Evolutionary conservation across 805 yeast genomes (phyloP), one percentile per base, ranked within the genome.

Genomic region (Candida michaelii): DNA sequence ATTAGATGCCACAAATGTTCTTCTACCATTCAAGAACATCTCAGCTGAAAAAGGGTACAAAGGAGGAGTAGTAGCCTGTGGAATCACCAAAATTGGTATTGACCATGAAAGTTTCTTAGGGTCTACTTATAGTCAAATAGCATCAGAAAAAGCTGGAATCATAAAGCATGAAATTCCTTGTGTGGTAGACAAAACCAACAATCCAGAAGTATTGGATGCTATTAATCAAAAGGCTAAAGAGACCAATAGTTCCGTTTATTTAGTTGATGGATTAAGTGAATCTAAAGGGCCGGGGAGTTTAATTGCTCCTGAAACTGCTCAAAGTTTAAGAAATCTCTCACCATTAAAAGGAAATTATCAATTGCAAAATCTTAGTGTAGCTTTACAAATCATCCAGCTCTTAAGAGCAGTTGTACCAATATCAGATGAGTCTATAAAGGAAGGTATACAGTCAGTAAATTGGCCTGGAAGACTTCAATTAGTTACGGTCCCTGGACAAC

Each of bases 381-480:
- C 97, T 0, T 57, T 88, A 9, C 65, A 73, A 15, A 73, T 85
- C 1, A 50, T 82, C 2, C 79, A 79, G 17, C 30, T 66, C 5
- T 25, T 68, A 18, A 44, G 41, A 10, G n/a, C 27, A 1, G 1
- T 34, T 65, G 13, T 45, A 47, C 44, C 49, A 14, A 52, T 81
- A 6, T 53, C 74, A 0, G 44, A 47, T 1, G 58, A 58, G 0
- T 49, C 62, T 1, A 65, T 86, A 0, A 49, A 57, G 4, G 48
- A 54, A 6, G 96, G 97, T 0, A 61, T 90, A 0, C 39, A 53
- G 1, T 40, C 50, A 0, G 82, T 89, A 0, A 48, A 51, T 7
- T 90, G 98, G 98, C 95, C 95, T 0, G 98, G 97, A 1, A 67
- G 99, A 46, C 64, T 93, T 40, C 96, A 93, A 54, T 18, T 25